These are phyloP conservation scores for Pseudogymnoascus sp. DNA, from an alignment of 2,329 filamentous ascomycete genomes.

Conservation along the genomic window DNA sequence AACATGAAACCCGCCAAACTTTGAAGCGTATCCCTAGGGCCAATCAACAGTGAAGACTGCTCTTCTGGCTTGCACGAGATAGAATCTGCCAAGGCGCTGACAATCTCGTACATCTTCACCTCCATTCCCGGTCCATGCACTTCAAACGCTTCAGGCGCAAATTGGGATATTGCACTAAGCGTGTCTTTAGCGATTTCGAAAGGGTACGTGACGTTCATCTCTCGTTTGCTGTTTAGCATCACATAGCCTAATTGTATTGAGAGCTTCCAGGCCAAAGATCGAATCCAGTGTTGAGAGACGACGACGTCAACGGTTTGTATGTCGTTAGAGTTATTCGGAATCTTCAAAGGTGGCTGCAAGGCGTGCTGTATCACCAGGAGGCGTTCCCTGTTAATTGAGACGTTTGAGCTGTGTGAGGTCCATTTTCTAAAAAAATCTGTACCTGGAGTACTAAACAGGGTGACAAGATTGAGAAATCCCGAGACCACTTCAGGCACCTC, in stretches of 20 bases:
- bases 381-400: no score
- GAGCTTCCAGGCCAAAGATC: constrained; percentile 2
- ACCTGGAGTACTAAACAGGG: not conserved
- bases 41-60: not conserved
- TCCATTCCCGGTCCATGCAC: constrained; percentile 3
- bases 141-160: not conserved
- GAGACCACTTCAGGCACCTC: not conserved
- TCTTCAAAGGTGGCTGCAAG: no score
- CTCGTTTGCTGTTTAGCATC: constrained; percentile 7
- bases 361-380: no score
- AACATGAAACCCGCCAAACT: not conserved
- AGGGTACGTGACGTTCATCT: constrained; percentile 4
- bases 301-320: no score
- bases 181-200: no score
- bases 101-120: constrained; percentile 9
- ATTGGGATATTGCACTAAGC: not conserved
- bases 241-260: constrained; percentile 1
- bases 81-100: constrained; percentile 2
- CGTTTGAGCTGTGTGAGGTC: no score
- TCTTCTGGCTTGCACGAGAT: constrained; percentile 5
- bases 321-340: no score
- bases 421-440: no score
- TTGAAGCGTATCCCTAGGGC: no score
- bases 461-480: not conserved
- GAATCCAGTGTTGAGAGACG: no score